Base-by-base conservation (phyloP, 2,329 filamentous ascomycete species). In the Colletotrichum agaves region DNA sequence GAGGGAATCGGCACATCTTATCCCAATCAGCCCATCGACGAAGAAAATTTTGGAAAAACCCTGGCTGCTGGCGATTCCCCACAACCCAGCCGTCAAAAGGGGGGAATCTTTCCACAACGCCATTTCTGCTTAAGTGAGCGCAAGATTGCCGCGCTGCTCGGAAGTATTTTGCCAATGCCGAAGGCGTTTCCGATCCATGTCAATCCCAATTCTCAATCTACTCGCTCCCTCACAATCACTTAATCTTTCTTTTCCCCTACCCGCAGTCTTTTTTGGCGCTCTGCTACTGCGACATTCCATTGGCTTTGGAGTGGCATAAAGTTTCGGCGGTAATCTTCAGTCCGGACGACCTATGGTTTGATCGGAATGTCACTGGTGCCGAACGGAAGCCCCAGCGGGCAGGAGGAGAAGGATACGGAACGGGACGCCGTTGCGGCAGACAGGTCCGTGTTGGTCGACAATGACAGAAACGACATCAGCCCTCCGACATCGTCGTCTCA, bases 111-210 rank as follows among this genome's bases (percentile, higher is more conserved):
- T 44, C 35, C 35, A 62, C 58, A 49, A 57, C 63, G 50, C 63
- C 41, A 62, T 66, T 66, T 44, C 50, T 62, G 63, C 63, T 66
- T 66, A 57, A 60, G 49, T 62, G 58, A 66, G 58, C 63, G 58
- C 33, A 37, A 33, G 23, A 27, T 13, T 21, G 17, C 27, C 12
- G 12, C 49, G 17, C 27, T 19, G n/a, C 49, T 57, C 63, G 63
- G 58, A 61, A 62, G 41, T 44, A 62, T 44, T 66, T 56, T 66
- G 50, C 44, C 35, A 50, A 47, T 50, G 59, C 63, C 58, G 63
- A 52, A 27, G 12, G n/a, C 39, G 56, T 31, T 61, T 52, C 49
- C 57, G 47, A 37, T 50, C 57, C 13, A 65, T 65, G 57, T 39
- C 43, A 61, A 65, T 61, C 49, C 39, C 44, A 8, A 19, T 13